Base-by-base conservation (phyloP, 2,329 filamentous ascomycete species). In the Microascus cirrosus region DNA sequence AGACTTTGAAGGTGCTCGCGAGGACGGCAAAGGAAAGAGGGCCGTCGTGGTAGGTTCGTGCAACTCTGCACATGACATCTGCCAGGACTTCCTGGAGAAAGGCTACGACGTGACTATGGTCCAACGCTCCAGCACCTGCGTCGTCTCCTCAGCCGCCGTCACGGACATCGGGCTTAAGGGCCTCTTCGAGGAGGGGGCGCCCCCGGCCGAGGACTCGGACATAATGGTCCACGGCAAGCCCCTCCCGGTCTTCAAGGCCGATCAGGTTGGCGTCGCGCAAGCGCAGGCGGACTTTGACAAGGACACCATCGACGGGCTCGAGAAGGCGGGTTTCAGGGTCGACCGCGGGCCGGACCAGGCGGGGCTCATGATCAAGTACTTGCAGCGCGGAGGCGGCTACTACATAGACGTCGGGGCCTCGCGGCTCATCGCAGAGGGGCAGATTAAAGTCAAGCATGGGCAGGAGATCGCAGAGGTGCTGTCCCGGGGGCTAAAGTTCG, bases 391-490 rank as follows among this genome's bases (percentile, higher is more conserved):
- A 1, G 85, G 86, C 0, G 85, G 85, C 0, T 88, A 87, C 65
- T 88, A 88, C 68, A 85, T 88, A 61, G 83, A 89, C 60, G 83
- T 87, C 1, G 86, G 86, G 0, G 81, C 78, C 0, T 81, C 79
- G 0, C 69, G 80, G 63, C 74, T 87, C 25, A 85, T 89, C 59
- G 73, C 74, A 2, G 80, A 85, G 13, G 83, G 84, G 0, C 82
- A 81, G 65, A 82, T 89, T 66, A 82, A 81, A 62, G 71, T 88
- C 28, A 81, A 81, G 65, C 78, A 82, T 48, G 81, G 79, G 1
- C 77, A 78, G 4, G 79, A 82, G 12, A 79, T 87, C 15, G 65
- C 69, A 1, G 69, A 73, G 24, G 76, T 87, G 2, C 72, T 78
- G 0, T 70, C 75, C 0, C 63, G 71, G 0, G 76, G 74, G 1